phyloP scores from a whole-genome alignment of 495 filamentous ascomycete genomes.

The Talaromyces proteolyticus region DNA sequence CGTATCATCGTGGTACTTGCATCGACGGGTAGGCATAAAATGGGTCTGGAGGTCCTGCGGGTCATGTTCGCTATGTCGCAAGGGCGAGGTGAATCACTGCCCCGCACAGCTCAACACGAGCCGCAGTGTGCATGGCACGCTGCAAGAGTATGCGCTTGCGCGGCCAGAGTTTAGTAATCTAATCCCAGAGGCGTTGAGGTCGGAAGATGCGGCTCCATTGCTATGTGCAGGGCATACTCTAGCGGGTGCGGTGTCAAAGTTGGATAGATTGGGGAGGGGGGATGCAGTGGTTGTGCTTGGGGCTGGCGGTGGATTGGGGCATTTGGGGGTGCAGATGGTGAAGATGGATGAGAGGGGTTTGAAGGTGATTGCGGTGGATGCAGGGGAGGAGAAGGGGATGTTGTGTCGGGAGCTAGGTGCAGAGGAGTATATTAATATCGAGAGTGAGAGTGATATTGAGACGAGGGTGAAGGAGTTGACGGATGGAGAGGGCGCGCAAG shows the following conservation, averaged over 20 bases:
- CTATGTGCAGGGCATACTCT: slow-evolving; percentile 31
- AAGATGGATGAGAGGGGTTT: slow-evolving; percentile 16
- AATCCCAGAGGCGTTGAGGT: slow-evolving; percentile 19
- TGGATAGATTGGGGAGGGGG: slow-evolving; percentile 21
- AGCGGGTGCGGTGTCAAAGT: slow-evolving; percentile 17
- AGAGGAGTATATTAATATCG: slow-evolving; percentile 23
- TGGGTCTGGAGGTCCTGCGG: slow-evolving; percentile 31
- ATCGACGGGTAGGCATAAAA: slow-evolving; percentile 29
- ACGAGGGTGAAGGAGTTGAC: slow-evolving; percentile 20
- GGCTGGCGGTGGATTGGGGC: slow-evolving; percentile 29
- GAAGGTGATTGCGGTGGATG: slow-evolving; percentile 28
- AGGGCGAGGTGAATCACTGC: slow-evolving; percentile 21
- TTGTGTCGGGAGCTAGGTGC: slow-evolving; percentile 24
- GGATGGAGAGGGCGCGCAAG: slow-evolving; percentile 22
- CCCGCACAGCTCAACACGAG: slow-evolving; percentile 28
- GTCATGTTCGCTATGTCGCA: slow-evolving; percentile 28
- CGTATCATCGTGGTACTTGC: slow-evolving; percentile 13
- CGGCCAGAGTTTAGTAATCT: slow-evolving; percentile 21
- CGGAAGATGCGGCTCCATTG: slow-evolving; percentile 25
- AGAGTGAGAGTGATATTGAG: slow-evolving; percentile 17
- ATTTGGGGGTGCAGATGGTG: slow-evolving; percentile 29
- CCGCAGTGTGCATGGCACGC: slow-evolving; percentile 27
- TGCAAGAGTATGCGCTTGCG: slow-evolving; percentile 29
- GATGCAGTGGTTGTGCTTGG: slow-evolving; percentile 21
- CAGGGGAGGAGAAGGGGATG: slow-evolving; percentile 20